Evolutionary conservation across 805 yeast species (phyloP).

Genomic region (Wickerhamiella azymoides): DNA sequence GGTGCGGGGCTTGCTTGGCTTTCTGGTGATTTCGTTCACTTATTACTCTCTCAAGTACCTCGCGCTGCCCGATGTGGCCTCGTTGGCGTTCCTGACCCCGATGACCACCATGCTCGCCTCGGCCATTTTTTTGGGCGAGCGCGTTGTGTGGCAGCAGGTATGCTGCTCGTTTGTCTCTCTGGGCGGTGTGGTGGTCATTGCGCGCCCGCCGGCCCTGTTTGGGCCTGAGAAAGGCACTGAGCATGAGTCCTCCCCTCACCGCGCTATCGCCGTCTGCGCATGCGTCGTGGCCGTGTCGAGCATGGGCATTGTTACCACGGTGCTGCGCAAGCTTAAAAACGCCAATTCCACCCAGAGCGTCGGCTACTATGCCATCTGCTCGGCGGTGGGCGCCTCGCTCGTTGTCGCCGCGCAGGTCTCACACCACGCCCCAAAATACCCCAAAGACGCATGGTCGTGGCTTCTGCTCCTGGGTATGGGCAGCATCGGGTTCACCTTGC

Average conservation of each 20-base stretch:
- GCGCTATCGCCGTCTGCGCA: background rate
- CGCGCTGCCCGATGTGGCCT: conserved; percentile 67
- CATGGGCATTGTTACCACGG: background rate
- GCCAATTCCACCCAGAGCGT: conserved; percentile 77
- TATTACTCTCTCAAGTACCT: conserved; percentile 63
- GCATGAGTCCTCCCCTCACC: background rate
- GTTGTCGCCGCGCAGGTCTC: conserved; percentile 46
- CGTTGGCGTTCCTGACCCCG: conserved; percentile 71
- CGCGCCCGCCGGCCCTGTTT: conserved; percentile 64
- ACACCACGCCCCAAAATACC: background rate
- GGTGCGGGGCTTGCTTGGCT: conserved; percentile 59
- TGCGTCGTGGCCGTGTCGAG: background rate
- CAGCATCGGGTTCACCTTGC: conserved; percentile 69
- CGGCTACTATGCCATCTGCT: conserved; percentile 53
- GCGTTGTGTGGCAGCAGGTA: conserved; percentile 52
- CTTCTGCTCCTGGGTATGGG: conserved; percentile 46
- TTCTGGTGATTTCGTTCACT: conserved; percentile 65
- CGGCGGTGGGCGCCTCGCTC: conserved; percentile 39
- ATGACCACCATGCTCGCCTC: conserved; percentile 65
- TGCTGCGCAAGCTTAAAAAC: conserved; percentile 51
- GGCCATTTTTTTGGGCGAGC: conserved; percentile 49
- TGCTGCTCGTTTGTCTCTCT: conserved; percentile 55
- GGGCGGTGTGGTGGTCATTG: conserved; percentile 64
- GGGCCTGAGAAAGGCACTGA: conserved; percentile 24
- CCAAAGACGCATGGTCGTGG: background rate